phyloP scores from a whole-genome alignment of 2,329 filamentous ascomycete genomes.

The Lasiodiplodia sp. region DNA sequence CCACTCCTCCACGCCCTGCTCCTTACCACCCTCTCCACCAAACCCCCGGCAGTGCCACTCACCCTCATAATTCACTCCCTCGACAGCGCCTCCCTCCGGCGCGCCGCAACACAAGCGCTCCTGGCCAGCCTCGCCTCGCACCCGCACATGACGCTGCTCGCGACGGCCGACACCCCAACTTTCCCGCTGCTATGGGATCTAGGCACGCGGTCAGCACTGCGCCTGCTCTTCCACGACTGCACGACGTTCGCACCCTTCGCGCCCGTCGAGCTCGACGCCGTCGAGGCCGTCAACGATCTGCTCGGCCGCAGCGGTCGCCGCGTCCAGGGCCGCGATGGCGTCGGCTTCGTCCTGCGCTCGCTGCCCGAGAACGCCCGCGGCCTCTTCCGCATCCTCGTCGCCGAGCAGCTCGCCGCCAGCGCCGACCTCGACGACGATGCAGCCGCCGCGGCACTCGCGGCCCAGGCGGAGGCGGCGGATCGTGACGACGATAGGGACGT shows the following conservation, averaged over 20 bases:
- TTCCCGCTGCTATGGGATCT: constrained; percentile 92
- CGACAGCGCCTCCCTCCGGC: constrained; percentile 79
- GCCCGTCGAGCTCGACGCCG: constrained; percentile 73
- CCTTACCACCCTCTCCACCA: constrained; percentile 63
- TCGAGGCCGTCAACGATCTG: constrained; percentile 88
- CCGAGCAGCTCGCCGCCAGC: constrained; percentile 78
- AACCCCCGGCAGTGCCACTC: constrained; percentile 41
- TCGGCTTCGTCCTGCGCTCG: constrained; percentile 87
- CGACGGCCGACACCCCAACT: constrained; percentile 86
- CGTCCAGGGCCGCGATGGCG: constrained; percentile 87
- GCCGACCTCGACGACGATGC: constrained; percentile 62
- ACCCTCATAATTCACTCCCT: constrained; percentile 78
- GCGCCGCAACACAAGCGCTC: constrained; percentile 71
- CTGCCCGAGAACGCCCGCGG: constrained; percentile 91
- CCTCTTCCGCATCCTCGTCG: constrained; percentile 83
- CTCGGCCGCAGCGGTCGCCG: constrained; percentile 81
- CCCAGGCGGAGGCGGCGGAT: constrained; percentile 44
- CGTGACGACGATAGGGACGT: constrained; percentile 5
- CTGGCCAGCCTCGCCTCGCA: constrained; percentile 80
- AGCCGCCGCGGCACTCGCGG: constrained; percentile 40
- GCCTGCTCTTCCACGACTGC: constrained; percentile 90
- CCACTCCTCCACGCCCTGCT: constrained; percentile 73
- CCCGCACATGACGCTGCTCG: constrained; percentile 73
- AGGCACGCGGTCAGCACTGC: constrained; percentile 79
- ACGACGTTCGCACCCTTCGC: constrained; percentile 84